Base-by-base conservation (phyloP, 345 rosid species). In the Gossypium mustelinum region DNA sequence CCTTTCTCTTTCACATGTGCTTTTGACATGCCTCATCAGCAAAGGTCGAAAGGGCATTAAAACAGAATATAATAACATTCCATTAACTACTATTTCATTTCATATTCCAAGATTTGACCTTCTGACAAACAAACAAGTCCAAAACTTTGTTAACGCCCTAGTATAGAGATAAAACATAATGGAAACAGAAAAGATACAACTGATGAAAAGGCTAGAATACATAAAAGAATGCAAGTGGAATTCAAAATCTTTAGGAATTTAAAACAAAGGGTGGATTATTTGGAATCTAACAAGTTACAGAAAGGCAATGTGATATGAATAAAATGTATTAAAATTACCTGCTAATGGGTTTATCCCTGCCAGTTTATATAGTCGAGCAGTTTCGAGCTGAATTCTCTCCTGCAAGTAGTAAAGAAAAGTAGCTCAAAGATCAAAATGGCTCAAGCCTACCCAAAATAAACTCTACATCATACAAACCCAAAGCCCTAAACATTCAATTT, bases 321-420 rank as follows among this genome's bases (percentile, higher is more conserved):
- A 18, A 66, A 1, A 66, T 9, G 47, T 7, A 39, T 16, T 47
- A 25, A n/a, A 41, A 79, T 66, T 80, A 90, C 98, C 98, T 82
- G 98, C 97, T 44, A 94, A 82, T 0, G 98, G 98, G 79, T 92
- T 94, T 73, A 92, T 89, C 47, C 97, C 95, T 74, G 97, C 97
- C 48, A 94, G 78, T 84, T 94, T 92, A 87, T 94, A 94, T 65
- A 94, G 84, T 51, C 98, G 85, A 39, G 98, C 97, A 68, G 94
- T 94, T 82, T 94, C 97, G 41, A 94, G 93, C 79, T 94, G 97
- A 74, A 94, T 88, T 79, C 77, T 90, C 86, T 94, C 97, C 98
- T 94, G 91, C 80, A 82, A 80, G 73, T 11, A 77, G 5, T 62
- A 78, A 70, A 45, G 29, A 73, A 58, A 18, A 54, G 67, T 44